Evolutionary conservation across 2,329 filamentous ascomycete genomes (phyloP), one percentile per base, ranked within the genome.

Genomic region (Trichoderma breve): DNA sequence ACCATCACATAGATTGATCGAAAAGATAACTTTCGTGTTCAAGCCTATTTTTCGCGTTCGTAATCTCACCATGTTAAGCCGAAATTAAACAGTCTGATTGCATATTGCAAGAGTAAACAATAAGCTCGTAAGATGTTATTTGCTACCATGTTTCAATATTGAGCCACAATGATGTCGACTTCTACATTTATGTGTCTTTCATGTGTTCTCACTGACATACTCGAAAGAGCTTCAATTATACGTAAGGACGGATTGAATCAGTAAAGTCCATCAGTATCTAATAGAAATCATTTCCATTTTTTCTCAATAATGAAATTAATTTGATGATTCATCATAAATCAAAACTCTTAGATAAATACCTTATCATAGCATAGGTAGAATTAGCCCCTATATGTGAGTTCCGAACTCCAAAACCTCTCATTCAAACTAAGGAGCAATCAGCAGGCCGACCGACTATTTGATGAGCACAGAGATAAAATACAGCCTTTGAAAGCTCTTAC

Each of bases 261-360:
- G 43, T 21, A 6, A n/a, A 18, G 36, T 8, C 11, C 15, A 24
- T 21, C 6, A 30, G 21, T 18, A 18, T 43, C 15, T 8, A 18
- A 43, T 9, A 18, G 15, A 43, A 18, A 4, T 7, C 7, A 18
- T 18, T 8, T 43, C 7, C 0, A 9, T 18, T 18, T 43, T 43
- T 3, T 18, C 6, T 39, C 36, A 18, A 43, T 18, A 15, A 4
- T 4, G 7, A n/a, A 18, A 43, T 18, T 9, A 2, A 43, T 15
- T 9, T 2, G 15, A 43, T 18, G 7, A 18, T 18, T 43, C 3
- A 39, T 39, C 3, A 18, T 18, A 18, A 8, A 39, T 8, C 8
- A 18, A 18, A 18, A 2, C 15, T 1, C 0, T 0, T 1, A 43
- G 18, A 43, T n/a, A 4, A n/a, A n/a, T 43, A 15, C 3, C 7